These are phyloP conservation scores for Talaromyces sp. DNA, from an alignment of 2,329 filamentous ascomycete genomes.

Conservation along the genomic window DNA sequence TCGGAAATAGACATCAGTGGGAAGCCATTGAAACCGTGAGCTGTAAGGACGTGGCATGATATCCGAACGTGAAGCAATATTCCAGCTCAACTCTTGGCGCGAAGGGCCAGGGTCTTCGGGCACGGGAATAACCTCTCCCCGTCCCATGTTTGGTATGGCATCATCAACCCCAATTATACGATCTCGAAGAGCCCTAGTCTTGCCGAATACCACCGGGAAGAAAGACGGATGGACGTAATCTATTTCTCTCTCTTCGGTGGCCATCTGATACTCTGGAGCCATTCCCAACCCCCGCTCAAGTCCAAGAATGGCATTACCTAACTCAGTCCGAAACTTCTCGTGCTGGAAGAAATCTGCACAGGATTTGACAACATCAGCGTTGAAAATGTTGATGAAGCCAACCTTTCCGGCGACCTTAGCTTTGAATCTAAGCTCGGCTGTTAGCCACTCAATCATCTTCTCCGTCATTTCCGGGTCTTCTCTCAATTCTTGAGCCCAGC, in stretches of 20 bases:
- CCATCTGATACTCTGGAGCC: conserved; percentile 53
- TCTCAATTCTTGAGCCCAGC: conserved; percentile 32
- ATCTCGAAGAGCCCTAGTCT: conserved; percentile 29
- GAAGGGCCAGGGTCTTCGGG: conserved; percentile 32
- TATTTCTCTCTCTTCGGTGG: conserved; percentile 46
- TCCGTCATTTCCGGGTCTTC: conserved; percentile 30
- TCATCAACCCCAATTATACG: conserved; percentile 28
- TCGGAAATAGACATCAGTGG: conserved; percentile 37
- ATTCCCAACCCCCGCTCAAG: conserved; percentile 53
- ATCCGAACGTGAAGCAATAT: conserved; percentile 28
- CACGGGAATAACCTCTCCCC: conserved; percentile 25
- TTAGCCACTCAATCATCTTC: conserved; percentile 39
- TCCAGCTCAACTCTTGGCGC: conserved; percentile 31
- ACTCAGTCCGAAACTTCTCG: conserved; percentile 35
- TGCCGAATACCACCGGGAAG: conserved; percentile 52
- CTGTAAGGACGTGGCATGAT: conserved; percentile 32
- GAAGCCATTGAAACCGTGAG: conserved; percentile 46
- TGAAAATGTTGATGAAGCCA: conserved; percentile 47
- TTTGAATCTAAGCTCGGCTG: conserved; percentile 52
- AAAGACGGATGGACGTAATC: conserved; percentile 64
- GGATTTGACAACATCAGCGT: conserved; percentile 50
- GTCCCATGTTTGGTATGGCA: conserved; percentile 24
- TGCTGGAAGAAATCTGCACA: conserved; percentile 48
- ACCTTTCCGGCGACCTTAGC: conserved; percentile 45
- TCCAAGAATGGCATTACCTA: conserved; percentile 44